Base-by-base conservation (phyloP, 1,284 basidiomycete genomes). In the Rhodotorula glutinis region DNA sequence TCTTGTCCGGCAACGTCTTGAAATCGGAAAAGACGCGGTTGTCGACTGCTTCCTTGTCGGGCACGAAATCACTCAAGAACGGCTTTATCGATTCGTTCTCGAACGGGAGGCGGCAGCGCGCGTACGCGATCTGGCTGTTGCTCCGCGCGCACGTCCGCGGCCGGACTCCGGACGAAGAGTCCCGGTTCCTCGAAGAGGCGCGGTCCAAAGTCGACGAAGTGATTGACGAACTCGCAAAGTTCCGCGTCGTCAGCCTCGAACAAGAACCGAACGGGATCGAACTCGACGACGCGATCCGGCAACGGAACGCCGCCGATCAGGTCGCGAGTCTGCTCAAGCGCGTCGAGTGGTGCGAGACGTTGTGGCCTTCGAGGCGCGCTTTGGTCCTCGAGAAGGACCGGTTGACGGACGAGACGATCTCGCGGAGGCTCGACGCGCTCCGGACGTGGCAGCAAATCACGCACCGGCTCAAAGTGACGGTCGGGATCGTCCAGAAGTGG, bases 11-110 rank as follows among this genome's bases (percentile, higher is more conserved):
- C 21, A 92, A 97, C 76, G 92, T 98, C 10, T 84, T 98, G 67
- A 91, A 89, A 77, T 89, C 90, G 3, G 94, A 97, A 80, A 95
- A 92, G 79, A 89, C 88, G 27, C 86, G 94, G 64, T 93, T 78
- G 70, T 56, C 76, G 73, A 44, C 75, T 69, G 63, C 73, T 67
- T 51, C 72, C 69, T 47, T 74, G 47, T 70, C 70, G 38, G 61
- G 70, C 57, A 69, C 73, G 30, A 70, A 72, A 53, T 52, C 60
- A 17, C 61, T 75, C 60, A 59, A 71, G 56, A 66, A 71, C 52
- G 70, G 67, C 19, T 62, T 70, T 55, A 58, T 54, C 41, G 63
- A 63, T 30, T 63, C 65, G 10, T 69, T 65, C 51, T 63, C 52
- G 30, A 60, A 54, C n/a, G 73, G 78, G 62, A 66, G 76, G 52